Evolutionary conservation across 495 filamentous ascomycete species (phyloP), one percentile per base, ranked within the genome.

Genomic region (Neurospora intermedia): DNA sequence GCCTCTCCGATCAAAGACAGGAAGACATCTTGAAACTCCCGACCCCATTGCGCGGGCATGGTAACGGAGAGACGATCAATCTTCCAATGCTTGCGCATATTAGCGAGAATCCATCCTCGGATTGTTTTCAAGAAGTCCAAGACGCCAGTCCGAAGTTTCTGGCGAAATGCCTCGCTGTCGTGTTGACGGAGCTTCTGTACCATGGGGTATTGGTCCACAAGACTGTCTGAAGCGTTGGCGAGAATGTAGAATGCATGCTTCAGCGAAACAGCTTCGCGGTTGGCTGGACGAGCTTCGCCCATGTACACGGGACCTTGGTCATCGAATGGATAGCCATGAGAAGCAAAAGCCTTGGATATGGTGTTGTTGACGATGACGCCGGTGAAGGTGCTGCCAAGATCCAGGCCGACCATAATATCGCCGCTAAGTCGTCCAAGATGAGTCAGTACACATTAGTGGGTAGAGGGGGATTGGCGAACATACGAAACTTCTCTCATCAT

Each of bases 401-500:
- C 23, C 5, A 59, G 11, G 20, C 11, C 6, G 13, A 59, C 23
- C 48, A 2, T 0, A 23, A 31, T 15, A 27, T 2, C 0, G 0
- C 2, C 4, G 48, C 48, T 27, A 15, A 7, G n/a, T 27, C 20
- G 27, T 23, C 2, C 11, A 27, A 27, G 20, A 6, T 31, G 48
- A 27, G 11, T 59, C 13, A 59, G 48, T 27, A 59, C 48, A 6
- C 5, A 4, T 27, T 11, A 27, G 2, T 59, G 13, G 23, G 48
- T 59, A 20, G 23, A 11, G 7, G 15, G 13, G 4, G 10, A 31
- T 27, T 15, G 23, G 2, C 11, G 15, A 27, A 59, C 48, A 27
- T 0, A 27, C 48, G 11, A 7, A 0, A 0, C 0, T 13, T 6
- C 23, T 0, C 3, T 4, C 11, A 6, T 7, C 2, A 31, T 15